Base-by-base conservation (phyloP, 2,329 filamentous ascomycete genomes). In the Fusarium sp. region DNA sequence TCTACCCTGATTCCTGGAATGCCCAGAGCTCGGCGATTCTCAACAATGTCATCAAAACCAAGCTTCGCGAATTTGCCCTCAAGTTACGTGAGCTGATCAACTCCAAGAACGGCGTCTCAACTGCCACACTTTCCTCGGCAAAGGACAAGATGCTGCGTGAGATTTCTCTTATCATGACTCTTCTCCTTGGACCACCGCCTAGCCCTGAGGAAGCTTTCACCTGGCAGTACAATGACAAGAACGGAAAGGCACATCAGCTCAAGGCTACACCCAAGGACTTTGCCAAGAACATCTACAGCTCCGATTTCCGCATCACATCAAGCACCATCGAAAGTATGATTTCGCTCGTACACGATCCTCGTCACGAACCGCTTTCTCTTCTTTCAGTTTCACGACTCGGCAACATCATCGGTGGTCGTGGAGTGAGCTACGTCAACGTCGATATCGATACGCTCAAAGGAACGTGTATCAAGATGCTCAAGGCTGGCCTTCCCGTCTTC, bases 11-110 rank as follows among this genome's bases (percentile, higher is more conserved):
- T 77, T 89, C 86, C 55, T 95, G 87, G 84, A 95, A 93, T 77
- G 92, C 93, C 6, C 86, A 86, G 82, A 89, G 90, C 73, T 93
- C 91, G 26, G 79, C 84, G 2, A 84, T 87, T 20, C 89, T 97
- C 81, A 92, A 94, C 76, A 84, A 82, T 55, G 83, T 97, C 29
- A 84, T 97, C 66, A 94, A 93, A 13, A 94, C 91, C 20, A 97
- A 97, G 81, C 86, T 97, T 33, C 90, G 94, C n/a, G 93, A 97
- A 79, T 91, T 93, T 72, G 93, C 91, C 3, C 80, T 97, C n/a
- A 82, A 84, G 26, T 84, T 97, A 13, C 88, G 93, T n/a, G 79
- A 81, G 2, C 77, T 94, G 42, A 81, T 84, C 48, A 69, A 71
- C 35, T 63, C 72, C 11, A 46, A 65, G 35, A 74, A 70, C 15